Percentiles rank a stretch among this genome's conserved stretches.
Conservation (phyloP, 257 asterid genomes). For the Scutellaria baicalensis region DNA sequence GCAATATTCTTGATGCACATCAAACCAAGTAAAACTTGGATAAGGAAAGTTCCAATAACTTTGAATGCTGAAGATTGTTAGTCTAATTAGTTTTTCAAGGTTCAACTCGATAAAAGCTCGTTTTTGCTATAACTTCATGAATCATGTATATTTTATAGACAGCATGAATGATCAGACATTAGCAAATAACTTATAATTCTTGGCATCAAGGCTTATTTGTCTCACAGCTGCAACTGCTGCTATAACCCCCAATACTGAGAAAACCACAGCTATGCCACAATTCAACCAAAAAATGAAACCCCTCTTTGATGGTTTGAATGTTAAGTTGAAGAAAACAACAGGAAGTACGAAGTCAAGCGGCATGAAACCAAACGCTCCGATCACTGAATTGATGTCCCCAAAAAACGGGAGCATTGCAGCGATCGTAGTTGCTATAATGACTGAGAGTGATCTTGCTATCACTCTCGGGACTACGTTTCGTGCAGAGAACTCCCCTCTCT, state of each 20-base stretch:
- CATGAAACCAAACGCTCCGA: constrained; percentile 89
- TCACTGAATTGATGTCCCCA: constrained; percentile 68
- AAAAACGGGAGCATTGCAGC: constrained; percentile 94
- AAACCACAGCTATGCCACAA: constrained; percentile 44
- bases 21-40: not conserved
- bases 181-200: constrained; percentile 57
- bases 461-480: constrained; percentile 63
- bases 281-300: constrained; percentile 56
- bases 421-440: constrained; percentile 49
- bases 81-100: not conserved
- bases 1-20: no score
- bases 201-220: constrained; percentile 82
- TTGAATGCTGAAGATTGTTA: no score
- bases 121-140: not conserved
- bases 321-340: constrained; percentile 63
- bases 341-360: constrained; percentile 95
- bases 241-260: constrained; percentile 44
- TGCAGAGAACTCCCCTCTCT: constrained; percentile 50
- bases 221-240: constrained; percentile 89
- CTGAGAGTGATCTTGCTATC: constrained; percentile 60
- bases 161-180: constrained; percentile 26
- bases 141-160: not conserved
- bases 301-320: constrained; percentile 66
- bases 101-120: not conserved
- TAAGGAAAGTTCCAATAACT: not conserved